Conservation (phyloP, 139 green algal genomes). For the Closterium sp. region DNA sequence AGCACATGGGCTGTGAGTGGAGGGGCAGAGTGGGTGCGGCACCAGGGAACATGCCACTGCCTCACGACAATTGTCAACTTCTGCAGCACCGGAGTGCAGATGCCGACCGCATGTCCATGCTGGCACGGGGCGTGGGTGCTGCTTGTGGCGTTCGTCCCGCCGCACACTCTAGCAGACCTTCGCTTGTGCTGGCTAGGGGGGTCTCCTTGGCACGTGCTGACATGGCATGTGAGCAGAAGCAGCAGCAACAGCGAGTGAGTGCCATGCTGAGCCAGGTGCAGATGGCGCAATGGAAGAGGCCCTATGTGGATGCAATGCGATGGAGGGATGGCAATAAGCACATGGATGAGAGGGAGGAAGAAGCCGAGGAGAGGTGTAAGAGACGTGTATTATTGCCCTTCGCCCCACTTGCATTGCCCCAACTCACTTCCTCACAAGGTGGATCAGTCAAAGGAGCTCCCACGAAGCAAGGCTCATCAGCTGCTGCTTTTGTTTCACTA, state of each 20-base stretch:
- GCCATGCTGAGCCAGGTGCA: not conserved
- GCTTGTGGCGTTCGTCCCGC: not conserved
- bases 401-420: not conserved
- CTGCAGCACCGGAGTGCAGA: not conserved
- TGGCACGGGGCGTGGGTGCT: not conserved
- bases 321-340: not conserved
- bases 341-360: not conserved
- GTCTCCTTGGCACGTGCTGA: not conserved
- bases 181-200: not conserved
- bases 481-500: not conserved
- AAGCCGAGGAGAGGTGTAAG: not conserved
- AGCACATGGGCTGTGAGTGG: not conserved
- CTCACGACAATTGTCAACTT: not conserved
- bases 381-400: not conserved
- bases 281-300: not conserved
- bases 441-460: not conserved
- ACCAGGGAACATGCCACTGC: not conserved
- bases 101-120: not conserved
- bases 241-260: not conserved
- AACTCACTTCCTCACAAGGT: not conserved
- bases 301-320: not conserved
- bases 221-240: not conserved
- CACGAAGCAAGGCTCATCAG: not conserved
- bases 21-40: not conserved
- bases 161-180: not conserved